phyloP scores from a whole-genome alignment of 2,329 filamentous ascomycete genomes.

The Bipolaris oryzae region DNA sequence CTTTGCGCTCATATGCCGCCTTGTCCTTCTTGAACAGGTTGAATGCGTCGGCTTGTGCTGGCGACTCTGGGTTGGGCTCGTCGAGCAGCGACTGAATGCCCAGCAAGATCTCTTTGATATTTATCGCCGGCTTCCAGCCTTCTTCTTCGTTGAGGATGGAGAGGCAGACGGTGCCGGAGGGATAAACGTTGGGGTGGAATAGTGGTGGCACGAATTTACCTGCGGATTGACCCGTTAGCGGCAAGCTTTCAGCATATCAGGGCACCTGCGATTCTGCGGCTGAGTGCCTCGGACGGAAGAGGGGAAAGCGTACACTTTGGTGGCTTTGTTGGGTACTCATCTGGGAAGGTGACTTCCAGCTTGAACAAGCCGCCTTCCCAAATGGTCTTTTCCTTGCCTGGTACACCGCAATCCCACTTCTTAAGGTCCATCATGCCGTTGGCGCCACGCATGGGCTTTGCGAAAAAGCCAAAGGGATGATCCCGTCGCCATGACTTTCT shows the following conservation, averaged over 20 bases:
- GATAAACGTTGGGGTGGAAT: slow-evolving; percentile 98
- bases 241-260: background rate
- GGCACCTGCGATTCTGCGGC: no score
- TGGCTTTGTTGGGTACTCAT: slow-evolving; percentile 98
- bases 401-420: slow-evolving; percentile 94
- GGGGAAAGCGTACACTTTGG: slow-evolving; percentile 79
- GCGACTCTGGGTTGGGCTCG: slow-evolving; percentile 95
- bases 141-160: slow-evolving; percentile 98
- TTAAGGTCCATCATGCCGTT: slow-evolving; percentile 89
- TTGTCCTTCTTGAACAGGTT: slow-evolving; percentile 94
- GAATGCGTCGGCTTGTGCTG: slow-evolving; percentile 96
- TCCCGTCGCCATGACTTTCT: slow-evolving; percentile 98
- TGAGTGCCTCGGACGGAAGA: background rate
- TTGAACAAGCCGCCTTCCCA: slow-evolving; percentile 99
- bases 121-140: slow-evolving; percentile 98
- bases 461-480: slow-evolving; percentile 97
- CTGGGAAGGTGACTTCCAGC: slow-evolving; percentile 88
- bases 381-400: slow-evolving; percentile 93
- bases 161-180: slow-evolving; percentile 94
- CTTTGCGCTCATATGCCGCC: slow-evolving; percentile 83
- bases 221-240: slow-evolving; percentile 46
- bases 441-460: slow-evolving; percentile 79
- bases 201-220: slow-evolving; percentile 96
- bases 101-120: slow-evolving; percentile 94
- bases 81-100: slow-evolving; percentile 96